A percentile compares a stretch with the other conserved stretches of the same genome.
Evolutionary conservation across 192 early-diverging fungal genomes (phyloP).

Genomic region (Helicostylum pulchrum): DNA sequence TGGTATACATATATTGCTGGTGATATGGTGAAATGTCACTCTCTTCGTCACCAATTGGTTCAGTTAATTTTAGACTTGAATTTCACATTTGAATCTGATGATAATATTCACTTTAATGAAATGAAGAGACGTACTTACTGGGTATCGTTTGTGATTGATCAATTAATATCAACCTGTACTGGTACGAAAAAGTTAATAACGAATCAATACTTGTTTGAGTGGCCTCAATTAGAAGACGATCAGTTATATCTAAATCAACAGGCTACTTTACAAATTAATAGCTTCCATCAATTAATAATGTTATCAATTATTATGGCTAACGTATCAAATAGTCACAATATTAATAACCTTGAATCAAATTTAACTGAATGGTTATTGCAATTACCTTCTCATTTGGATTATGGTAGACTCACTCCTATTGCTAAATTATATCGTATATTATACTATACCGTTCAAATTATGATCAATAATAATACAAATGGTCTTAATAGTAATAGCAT

Average conservation of each 20-base stretch:
- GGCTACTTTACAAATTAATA: constrained; percentile 20
- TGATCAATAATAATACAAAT: constrained; percentile 20
- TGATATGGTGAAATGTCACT: constrained; percentile 17
- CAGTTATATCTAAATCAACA: constrained; percentile 19
- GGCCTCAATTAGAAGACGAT: constrained; percentile 33
- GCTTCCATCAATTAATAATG: constrained; percentile 29
- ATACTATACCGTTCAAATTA: constrained; percentile 36
- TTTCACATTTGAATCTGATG: constrained; percentile 25
- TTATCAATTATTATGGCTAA: constrained; percentile 8
- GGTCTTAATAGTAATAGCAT: constrained; percentile 17
- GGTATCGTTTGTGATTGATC: constrained; percentile 31
- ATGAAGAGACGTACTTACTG: constrained; percentile 34
- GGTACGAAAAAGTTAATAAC: constrained; percentile 9
- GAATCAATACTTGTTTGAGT: constrained; percentile 3
- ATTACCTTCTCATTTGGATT: constrained; percentile 32
- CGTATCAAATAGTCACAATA: too few species aligned
- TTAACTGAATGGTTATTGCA: constrained; percentile 32
- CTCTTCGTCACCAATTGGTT: constrained; percentile 12
- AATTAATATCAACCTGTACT: constrained; percentile 22
- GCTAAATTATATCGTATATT: constrained; percentile 29
- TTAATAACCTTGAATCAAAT: constrained; percentile 9
- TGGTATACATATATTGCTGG: constrained; percentile 33
- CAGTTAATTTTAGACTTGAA: constrained; percentile 13
- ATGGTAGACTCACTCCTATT: constrained; percentile 21
- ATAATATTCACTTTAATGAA: constrained; percentile 16